phyloP scores from a whole-genome alignment of 441 rosid genomes.

The Gossypium davidsonii region DNA sequence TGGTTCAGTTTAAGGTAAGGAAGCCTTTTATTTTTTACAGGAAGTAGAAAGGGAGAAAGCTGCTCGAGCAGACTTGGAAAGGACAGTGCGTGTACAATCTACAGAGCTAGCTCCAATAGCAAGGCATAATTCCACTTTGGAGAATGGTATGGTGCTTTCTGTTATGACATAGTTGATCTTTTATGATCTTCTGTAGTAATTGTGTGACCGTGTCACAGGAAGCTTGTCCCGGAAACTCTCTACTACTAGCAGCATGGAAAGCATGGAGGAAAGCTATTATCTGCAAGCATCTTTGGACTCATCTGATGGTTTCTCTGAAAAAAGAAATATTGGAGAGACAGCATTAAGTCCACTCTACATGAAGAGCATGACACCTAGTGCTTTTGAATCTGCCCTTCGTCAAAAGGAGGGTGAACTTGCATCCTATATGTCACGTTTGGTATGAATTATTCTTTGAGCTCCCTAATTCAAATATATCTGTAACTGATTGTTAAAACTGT shows the following conservation, averaged over 20 bases:
- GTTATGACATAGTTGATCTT: slow-evolving; percentile 8
- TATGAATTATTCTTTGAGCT: slow-evolving; percentile 26
- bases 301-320: slow-evolving; percentile 66
- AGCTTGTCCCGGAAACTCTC: slow-evolving; percentile 65
- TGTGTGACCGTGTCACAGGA: slow-evolving; percentile 42
- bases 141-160: slow-evolving; percentile 52
- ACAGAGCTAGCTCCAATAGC: slow-evolving; percentile 49
- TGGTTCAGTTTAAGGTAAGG: slow-evolving; percentile 8
- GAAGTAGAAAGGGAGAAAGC: slow-evolving; percentile 87
- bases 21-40: slow-evolving; percentile 33
- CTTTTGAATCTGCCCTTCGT: slow-evolving; percentile 87
- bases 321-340: slow-evolving; percentile 60
- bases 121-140: slow-evolving; percentile 57
- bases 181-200: slow-evolving; percentile 17
- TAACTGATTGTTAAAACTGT: not conserved
- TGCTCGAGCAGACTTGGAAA: slow-evolving; percentile 79
- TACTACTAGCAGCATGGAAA: slow-evolving; percentile 75
- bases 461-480: not conserved
- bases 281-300: slow-evolving; percentile 91
- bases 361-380: slow-evolving; percentile 88
- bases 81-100: slow-evolving; percentile 45
- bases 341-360: slow-evolving; percentile 69
- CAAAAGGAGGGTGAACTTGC: slow-evolving; percentile 99
- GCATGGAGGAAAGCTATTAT: slow-evolving; percentile 94
- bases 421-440: slow-evolving; percentile 95